Base-by-base conservation (phyloP, 2,329 filamentous ascomycete genomes). In the Botryosphaeria dothidea region DNA sequence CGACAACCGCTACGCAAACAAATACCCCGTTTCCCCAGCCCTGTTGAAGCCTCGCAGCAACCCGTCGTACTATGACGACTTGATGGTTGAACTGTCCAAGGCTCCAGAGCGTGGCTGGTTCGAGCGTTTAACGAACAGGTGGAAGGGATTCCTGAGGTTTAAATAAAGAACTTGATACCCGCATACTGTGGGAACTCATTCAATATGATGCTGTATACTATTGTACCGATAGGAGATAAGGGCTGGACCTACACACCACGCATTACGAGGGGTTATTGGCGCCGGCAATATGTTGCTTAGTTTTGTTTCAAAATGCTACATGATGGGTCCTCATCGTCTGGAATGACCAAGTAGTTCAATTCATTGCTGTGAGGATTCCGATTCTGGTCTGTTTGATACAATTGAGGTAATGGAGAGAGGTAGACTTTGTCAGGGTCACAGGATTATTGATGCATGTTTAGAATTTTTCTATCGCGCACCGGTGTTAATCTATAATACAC, bases 1-100 rank as follows among this genome's bases (percentile, higher is more conserved):
- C 2, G 85, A 88, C 68, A 82, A 89, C 71, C 77, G 84, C 56
- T 88, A 87, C 69, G 77, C 75, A 52, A 84, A 82, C 65, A 74
- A 72, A n/a, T 77, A 76, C 64, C 67, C 72, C 0, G 60, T 74
- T 4, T 71, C 73, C 7, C 68, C 69, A 1, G 68, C 41, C 5
- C 70, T 77, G 13, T 66, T 78, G 34, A 72, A 70, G 68, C 76
- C 76, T 1, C 66, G 60, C n/a, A 72, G 70, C 51, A 75, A 74
- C 36, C 76, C 76, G 3, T 70, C 73, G 46, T 73, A 78, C 62
- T 78, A 78, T 57, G 71, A 73, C 1, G 67, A 68, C 8, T 31
- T 78, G 64, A 75, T 78, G 72, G 67, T 67, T 13, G 76, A 78
- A 68, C 74, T 78, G 65, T 73, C 73, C 65, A 45, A 68, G 8